Conservation (phyloP, 805 yeast genomes). For the Barnettozyma botsteinii region DNA sequence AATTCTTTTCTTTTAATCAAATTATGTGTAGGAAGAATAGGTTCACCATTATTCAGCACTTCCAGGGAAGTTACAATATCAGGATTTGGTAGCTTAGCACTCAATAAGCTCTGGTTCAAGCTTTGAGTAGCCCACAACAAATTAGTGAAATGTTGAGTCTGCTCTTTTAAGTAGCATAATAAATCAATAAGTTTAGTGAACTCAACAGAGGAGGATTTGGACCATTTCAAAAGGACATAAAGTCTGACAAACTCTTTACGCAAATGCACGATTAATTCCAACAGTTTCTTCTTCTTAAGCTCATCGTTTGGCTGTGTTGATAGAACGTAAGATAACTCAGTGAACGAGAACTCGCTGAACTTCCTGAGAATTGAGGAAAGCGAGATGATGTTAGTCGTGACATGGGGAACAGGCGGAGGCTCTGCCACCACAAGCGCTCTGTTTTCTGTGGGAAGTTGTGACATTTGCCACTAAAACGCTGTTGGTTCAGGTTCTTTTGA, state of each 20-base stretch:
- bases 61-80: conserved; percentile 85
- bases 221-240: conserved; percentile 87
- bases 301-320: conserved; percentile 59
- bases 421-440: too few species aligned
- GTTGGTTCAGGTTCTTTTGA: too few species aligned
- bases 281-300: conserved; percentile 59
- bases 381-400: conserved; percentile 64
- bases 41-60: conserved; percentile 72
- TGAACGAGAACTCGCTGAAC: conserved; percentile 55
- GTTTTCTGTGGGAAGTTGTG: not conserved
- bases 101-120: conserved; percentile 65
- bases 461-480: too few species aligned
- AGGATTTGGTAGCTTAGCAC: conserved; percentile 90
- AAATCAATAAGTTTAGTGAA: conserved; percentile 77
- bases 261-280: conserved; percentile 61
- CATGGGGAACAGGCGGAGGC: conserved; percentile 56
- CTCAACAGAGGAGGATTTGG: conserved; percentile 59
- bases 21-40: conserved; percentile 62
- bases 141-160: conserved; percentile 61
- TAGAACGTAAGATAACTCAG: conserved; percentile 54
- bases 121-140: conserved; percentile 60
- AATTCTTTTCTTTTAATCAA: conserved; percentile 43
- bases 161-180: conserved; percentile 80
- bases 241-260: conserved; percentile 81
- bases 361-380: conserved; percentile 52